Evolutionary conservation across 106 monocot species (phyloP).

Genomic region (Allium cepa): DNA sequence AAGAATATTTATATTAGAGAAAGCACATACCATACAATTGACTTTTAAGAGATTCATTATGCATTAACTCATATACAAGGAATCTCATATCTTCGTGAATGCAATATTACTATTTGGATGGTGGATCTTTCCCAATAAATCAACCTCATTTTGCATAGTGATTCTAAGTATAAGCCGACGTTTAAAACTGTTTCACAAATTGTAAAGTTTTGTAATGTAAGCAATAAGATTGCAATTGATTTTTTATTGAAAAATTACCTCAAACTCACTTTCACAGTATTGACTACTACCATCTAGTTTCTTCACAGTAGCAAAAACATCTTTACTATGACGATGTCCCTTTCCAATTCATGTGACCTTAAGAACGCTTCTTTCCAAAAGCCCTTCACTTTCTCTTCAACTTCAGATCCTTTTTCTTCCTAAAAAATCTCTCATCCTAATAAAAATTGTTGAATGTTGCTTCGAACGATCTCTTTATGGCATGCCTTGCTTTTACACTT

Average conservation of each 20-base stretch:
- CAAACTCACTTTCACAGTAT: constrained; percentile 71
- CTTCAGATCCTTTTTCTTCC: too few relatives aligned
- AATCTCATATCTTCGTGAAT: constrained; percentile 52
- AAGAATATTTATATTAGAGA: not conserved
- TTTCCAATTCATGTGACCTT: too few relatives aligned
- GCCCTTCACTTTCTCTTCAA: too few relatives aligned
- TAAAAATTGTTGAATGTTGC: too few relatives aligned
- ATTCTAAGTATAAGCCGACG: not conserved
- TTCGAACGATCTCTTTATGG: too few relatives aligned
- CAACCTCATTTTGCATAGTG: constrained; percentile 71
- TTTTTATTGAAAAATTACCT: constrained; percentile 25
- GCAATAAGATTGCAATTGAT: too few relatives aligned
- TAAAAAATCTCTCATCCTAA: too few relatives aligned
- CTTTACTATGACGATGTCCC: constrained; percentile 6
- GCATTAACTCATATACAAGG: constrained; percentile 82
- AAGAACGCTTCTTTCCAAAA: too few relatives aligned
- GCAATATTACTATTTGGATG: constrained; percentile 80
- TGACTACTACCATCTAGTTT: constrained; percentile 42
- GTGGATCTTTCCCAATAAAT: constrained; percentile 63
- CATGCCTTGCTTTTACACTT: too few relatives aligned
- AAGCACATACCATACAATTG: constrained; percentile 62
- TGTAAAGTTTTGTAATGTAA: not conserved
- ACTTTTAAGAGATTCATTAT: constrained; percentile 72
- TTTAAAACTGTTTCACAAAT: not conserved
- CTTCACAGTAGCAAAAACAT: constrained; percentile 65